Conservation (phyloP, 2,329 filamentous ascomycete species). For the Colletotrichum gloeosporioides region DNA sequence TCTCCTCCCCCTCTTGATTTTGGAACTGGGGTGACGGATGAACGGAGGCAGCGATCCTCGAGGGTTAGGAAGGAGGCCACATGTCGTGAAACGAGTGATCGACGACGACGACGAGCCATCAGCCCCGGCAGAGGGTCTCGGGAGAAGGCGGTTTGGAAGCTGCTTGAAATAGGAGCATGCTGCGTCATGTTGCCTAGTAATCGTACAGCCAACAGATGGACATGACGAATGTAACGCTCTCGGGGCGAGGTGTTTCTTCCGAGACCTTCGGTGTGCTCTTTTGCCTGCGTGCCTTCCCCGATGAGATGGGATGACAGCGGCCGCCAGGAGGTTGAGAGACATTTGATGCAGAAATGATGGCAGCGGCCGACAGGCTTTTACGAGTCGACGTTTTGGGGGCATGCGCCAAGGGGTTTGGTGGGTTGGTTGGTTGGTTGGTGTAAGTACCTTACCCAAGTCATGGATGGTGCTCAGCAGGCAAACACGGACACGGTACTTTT, state of each 20-base stretch:
- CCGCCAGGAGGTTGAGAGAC: not conserved
- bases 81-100: conserved; percentile 2
- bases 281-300: not conserved
- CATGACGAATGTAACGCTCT: not conserved
- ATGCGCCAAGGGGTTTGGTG: not conserved
- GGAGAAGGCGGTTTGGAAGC: not conserved
- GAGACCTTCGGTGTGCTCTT: not conserved
- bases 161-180: not conserved
- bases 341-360: not conserved
- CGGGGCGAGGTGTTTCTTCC: not conserved
- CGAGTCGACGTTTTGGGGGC: not conserved
- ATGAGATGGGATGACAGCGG: not conserved
- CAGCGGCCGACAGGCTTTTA: not conserved
- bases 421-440: not conserved
- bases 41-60: not conserved
- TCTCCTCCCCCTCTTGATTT: not conserved
- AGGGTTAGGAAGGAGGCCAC: not conserved
- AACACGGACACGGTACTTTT: not conserved
- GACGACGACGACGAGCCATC: not conserved
- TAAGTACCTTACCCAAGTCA: not conserved
- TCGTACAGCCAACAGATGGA: not conserved
- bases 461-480: not conserved
- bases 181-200: not conserved
- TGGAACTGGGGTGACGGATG: not conserved
- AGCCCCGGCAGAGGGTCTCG: not conserved